Evolutionary conservation across 1,139 yeast species (phyloP).

Genomic region (Taphrina wiesneri): DNA sequence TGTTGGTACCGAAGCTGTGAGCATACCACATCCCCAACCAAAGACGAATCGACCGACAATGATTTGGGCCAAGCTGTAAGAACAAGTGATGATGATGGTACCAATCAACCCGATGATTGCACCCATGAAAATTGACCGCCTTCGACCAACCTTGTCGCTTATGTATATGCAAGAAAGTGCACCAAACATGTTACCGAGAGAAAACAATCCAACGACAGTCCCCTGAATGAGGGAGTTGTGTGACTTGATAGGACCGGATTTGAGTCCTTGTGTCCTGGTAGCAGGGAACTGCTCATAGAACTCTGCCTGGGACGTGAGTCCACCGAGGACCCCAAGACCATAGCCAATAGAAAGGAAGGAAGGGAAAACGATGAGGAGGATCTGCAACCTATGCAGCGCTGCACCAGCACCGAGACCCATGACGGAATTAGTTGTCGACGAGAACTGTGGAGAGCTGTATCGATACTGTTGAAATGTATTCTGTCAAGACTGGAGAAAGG

Average conservation of each 20-base stretch:
- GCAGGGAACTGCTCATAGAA: conserved; percentile 54
- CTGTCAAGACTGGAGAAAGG: not conserved
- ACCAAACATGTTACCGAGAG: conserved; percentile 79
- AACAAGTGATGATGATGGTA: conserved; percentile 61
- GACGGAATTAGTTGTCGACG: not conserved
- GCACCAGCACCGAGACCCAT: conserved; percentile 21
- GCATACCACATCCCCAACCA: conserved; percentile 78
- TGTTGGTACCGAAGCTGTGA: conserved; percentile 77
- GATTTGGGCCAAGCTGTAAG: conserved; percentile 66
- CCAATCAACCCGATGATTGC: conserved; percentile 63
- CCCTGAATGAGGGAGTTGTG: conserved; percentile 49
- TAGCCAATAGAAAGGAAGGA: conserved; percentile 54
- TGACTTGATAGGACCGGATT: conserved; percentile 6
- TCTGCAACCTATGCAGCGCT: conserved; percentile 17
- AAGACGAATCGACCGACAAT: conserved; percentile 72
- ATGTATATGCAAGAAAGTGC: conserved; percentile 56
- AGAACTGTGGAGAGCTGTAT: not conserved
- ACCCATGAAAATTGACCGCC: conserved; percentile 62
- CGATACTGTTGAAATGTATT: not conserved
- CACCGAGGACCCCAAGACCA: conserved; percentile 79
- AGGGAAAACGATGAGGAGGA: conserved; percentile 18
- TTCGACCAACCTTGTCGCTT: conserved; percentile 69
- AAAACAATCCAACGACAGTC: conserved; percentile 70
- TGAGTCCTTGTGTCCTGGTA: conserved; percentile 14
- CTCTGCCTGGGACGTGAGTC: conserved; percentile 60